Percentiles rank a stretch among this genome's conserved stretches.
phyloP scores from a whole-genome alignment of 192 early-diverging fungal genomes.

The Cladochytrium replicatum region DNA sequence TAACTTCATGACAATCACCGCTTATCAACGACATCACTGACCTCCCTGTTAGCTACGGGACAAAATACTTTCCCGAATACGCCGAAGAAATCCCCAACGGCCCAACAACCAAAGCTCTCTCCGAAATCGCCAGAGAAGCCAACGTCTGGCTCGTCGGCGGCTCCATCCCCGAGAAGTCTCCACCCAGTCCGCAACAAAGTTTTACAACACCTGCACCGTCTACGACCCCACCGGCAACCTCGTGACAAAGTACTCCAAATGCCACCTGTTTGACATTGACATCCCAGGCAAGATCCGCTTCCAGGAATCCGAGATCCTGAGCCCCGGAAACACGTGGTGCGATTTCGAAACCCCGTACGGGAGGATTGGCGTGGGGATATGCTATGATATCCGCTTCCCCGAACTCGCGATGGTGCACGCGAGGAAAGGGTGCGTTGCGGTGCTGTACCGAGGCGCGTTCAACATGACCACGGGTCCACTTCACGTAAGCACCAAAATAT shows the following conservation, averaged over 20 bases:
- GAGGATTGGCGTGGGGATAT: constrained; percentile 84
- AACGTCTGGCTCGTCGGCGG: constrained; percentile 71
- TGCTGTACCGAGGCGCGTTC: constrained; percentile 97
- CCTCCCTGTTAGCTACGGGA: constrained; percentile 55
- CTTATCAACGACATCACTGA: no score
- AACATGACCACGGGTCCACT: constrained; percentile 92
- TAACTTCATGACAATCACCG: background rate
- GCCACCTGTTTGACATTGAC: constrained; percentile 96
- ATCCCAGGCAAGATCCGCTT: constrained; percentile 88
- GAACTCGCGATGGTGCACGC: constrained; percentile 93
- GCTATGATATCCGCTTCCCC: constrained; percentile 96
- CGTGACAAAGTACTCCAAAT: constrained; percentile 33
- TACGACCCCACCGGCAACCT: constrained; percentile 23
- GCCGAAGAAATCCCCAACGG: constrained; percentile 73
- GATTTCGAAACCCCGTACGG: constrained; percentile 73
- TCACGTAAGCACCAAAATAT: constrained; percentile 34
- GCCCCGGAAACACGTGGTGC: constrained; percentile 64
- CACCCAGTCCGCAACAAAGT: constrained; percentile 8
- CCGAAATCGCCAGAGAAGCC: constrained; percentile 78
- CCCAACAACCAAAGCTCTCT: constrained; percentile 60
- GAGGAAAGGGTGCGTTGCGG: constrained; percentile 71
- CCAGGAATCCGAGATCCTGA: constrained; percentile 75
- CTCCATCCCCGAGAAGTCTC: constrained; percentile 75
- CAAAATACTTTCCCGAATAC: constrained; percentile 78
- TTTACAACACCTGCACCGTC: constrained; percentile 39